A percentile compares a stretch with the other conserved stretches of the same genome.
phyloP scores from a whole-genome alignment of 2,329 filamentous ascomycete species.

The Aspergillus puulaauensis region DNA sequence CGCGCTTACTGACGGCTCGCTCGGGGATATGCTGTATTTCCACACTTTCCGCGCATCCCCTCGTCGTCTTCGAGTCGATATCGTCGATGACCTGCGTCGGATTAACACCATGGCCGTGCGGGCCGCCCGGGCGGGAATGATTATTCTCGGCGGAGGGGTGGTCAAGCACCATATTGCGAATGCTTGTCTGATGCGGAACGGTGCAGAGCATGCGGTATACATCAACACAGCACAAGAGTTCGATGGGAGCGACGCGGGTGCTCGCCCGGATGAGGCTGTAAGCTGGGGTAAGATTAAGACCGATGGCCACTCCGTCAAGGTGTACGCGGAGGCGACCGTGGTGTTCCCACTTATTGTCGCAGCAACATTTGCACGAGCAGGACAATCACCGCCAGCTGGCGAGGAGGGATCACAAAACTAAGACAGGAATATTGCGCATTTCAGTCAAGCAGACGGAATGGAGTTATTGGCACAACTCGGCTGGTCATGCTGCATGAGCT shows the following conservation, averaged over 20 bases:
- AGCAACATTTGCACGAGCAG: slow-evolving; percentile 59
- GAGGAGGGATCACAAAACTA: slow-evolving; percentile 12
- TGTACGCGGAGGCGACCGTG: slow-evolving; percentile 68
- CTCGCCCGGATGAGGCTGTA: slow-evolving; percentile 91
- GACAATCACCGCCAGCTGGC: slow-evolving; percentile 10
- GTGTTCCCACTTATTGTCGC: slow-evolving; percentile 68
- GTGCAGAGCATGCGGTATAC: slow-evolving; percentile 93
- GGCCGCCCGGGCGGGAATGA: slow-evolving; percentile 88
- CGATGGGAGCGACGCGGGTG: slow-evolving; percentile 94
- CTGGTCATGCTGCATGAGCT: slow-evolving; percentile 4
- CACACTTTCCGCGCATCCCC: slow-evolving; percentile 92
- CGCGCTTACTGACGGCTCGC: slow-evolving; percentile 87
- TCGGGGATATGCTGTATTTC: slow-evolving; percentile 98
- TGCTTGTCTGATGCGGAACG: slow-evolving; percentile 95
- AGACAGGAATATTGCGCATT: background rate
- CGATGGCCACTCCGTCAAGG: slow-evolving; percentile 86
- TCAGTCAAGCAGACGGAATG: background rate
- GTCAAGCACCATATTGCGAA: slow-evolving; percentile 99
- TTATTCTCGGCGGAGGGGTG: slow-evolving; percentile 90
- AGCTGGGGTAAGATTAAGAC: slow-evolving; percentile 98
- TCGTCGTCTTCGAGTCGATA: slow-evolving; percentile 77
- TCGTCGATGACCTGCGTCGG: slow-evolving; percentile 87
- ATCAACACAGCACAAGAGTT: slow-evolving; percentile 98
- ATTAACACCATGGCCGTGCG: slow-evolving; percentile 91
- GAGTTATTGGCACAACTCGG: background rate